A percentile compares a stretch with the other conserved stretches of the same genome.
Conservation (phyloP, 306 rosid genomes). For the Castanea mollissima region DNA sequence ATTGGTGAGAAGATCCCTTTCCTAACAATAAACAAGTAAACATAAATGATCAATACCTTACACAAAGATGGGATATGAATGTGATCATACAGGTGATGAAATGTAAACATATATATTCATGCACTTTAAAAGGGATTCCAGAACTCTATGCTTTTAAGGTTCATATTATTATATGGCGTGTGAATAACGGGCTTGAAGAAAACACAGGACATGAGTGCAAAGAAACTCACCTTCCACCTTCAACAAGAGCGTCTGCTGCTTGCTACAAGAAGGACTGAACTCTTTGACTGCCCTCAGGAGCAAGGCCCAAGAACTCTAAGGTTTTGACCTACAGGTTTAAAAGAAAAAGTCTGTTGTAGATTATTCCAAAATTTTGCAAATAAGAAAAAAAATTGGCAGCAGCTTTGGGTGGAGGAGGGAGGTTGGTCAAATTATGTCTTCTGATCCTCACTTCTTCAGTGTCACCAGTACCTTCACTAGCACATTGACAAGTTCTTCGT, state of each 20-base stretch:
- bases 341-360: too few species aligned
- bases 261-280: constrained; percentile 88
- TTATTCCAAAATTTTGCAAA: constrained; percentile 6
- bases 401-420: too few species aligned
- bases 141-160: not conserved
- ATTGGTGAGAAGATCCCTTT: constrained; percentile 89
- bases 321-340: constrained; percentile 56
- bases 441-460: too few species aligned
- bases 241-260: constrained; percentile 92
- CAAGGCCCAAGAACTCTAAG: constrained; percentile 70
- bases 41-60: not conserved
- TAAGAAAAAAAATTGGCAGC: not conserved
- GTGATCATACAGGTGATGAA: too few species aligned
- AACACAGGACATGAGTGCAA: not conserved
- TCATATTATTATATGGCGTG: not conserved
- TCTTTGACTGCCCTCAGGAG: constrained; percentile 91
- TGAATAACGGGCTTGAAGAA: not conserved
- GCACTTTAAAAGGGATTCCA: too few species aligned
- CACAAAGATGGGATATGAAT: too few species aligned
- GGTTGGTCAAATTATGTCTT: too few species aligned
- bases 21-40: constrained; percentile 36
- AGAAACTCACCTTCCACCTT: constrained; percentile 91
- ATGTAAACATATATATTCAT: too few species aligned
- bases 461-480: too few species aligned
- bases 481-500: too few species aligned